Base-by-base conservation (phyloP, 805 yeast genomes). In the Lipomyces chichibuensis region DNA sequence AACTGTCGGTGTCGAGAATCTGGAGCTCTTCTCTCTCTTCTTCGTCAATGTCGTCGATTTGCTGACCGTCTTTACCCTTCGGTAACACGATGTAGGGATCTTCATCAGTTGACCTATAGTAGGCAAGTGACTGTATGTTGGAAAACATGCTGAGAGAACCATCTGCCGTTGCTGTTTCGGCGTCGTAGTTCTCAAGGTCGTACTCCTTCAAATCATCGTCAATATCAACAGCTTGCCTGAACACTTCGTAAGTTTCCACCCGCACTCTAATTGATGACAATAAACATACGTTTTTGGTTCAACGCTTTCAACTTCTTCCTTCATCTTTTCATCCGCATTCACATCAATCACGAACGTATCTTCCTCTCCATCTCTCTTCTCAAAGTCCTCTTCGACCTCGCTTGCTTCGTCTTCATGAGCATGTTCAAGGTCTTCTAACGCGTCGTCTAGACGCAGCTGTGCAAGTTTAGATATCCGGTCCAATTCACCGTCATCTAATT, bases 181-280 rank as follows among this genome's bases (percentile, higher is more conserved):
- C 87, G 73, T 92, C 97, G 76, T 92, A 91, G 75, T 88, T 85
- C 69, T 92, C 97, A 73, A 93, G 80, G 75, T 93, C 91, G 77
- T 89, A 93, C 73, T 91, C 97, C 77, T 90, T 90, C 77, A 93
- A 82, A 75, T 92, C 97, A 66, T 92, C 96, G 75, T 92, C 97
- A 14, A 65, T 20, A 20, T 57, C 67, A 39, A 14, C 35, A 2
- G 60, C 63, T 52, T 52, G 55, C 14, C 60, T 55, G 43, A 13
- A 43, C 9, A 39, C 14, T 20, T 7, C 23, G 49, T 43, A 43
- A 43, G 49, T 8, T 17, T 43, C 20, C 49, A n/a, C 14, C 49
- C 23, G 20, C 20, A 6, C 20, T 43, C 23, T n/a, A 17, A 17
- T 5, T n/a, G 23, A 43, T 17, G 14, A 43, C 7, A 17, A 43